These are phyloP conservation scores for Daldinia sp. DNA, from an alignment of 2,329 filamentous ascomycete genomes.

Conservation along the genomic window DNA sequence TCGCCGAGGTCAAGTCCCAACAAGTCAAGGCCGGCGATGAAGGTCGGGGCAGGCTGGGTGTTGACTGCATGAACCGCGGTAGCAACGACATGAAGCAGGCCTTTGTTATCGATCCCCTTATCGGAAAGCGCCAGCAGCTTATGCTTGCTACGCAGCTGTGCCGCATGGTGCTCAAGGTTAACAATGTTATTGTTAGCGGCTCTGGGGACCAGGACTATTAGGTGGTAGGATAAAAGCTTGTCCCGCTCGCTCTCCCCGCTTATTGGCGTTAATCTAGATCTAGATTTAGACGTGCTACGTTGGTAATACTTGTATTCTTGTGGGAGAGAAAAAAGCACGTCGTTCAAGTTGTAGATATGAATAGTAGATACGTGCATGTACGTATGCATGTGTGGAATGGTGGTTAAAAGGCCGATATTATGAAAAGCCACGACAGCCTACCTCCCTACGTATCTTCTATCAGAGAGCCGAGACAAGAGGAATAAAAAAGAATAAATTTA, in stretches of 20 bases:
- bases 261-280: not conserved
- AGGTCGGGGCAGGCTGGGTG: constrained; percentile 76
- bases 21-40: constrained; percentile 80
- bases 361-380: constrained; percentile 10
- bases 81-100: constrained; percentile 98
- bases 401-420: not conserved
- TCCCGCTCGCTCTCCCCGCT: not conserved
- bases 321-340: not conserved
- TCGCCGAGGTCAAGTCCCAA: constrained; percentile 94
- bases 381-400: constrained; percentile 5
- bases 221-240: not conserved
- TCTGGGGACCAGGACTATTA: constrained; percentile 90
- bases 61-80: constrained; percentile 97
- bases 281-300: not conserved
- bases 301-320: not conserved
- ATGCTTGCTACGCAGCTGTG: constrained; percentile 96
- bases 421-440: constrained; percentile 28
- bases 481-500: constrained; percentile 1
- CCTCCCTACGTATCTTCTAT: constrained; percentile 1
- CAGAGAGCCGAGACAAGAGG: constrained; percentile 13
- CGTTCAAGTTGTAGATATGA: constrained; percentile 19
- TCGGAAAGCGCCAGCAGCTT: constrained; percentile 97
- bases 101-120: constrained; percentile 98
- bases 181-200: constrained; percentile 94
- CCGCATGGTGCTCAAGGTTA: constrained; percentile 97